Evolutionary conservation across 2,329 filamentous ascomycete species (phyloP).

Genomic region (Blastomyces silverae): DNA sequence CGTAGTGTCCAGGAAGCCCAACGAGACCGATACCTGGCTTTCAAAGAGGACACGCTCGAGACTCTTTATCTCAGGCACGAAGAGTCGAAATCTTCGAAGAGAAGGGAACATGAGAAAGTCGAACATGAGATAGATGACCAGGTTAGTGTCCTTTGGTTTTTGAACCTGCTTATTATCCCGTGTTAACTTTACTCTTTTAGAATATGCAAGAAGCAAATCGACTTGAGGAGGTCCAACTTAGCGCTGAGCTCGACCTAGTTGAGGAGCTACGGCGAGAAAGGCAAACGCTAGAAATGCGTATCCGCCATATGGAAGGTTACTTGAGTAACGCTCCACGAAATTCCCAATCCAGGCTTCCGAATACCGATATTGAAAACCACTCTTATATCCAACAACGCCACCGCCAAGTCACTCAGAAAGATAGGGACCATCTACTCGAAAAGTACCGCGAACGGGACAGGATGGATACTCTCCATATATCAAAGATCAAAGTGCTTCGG

Average conservation of each 20-base stretch:
- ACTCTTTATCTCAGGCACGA: slow-evolving; percentile 30
- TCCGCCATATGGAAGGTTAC: slow-evolving; percentile 45
- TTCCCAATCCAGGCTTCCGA: slow-evolving; percentile 17
- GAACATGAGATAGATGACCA: slow-evolving; percentile 37
- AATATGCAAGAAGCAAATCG: slow-evolving; percentile 32
- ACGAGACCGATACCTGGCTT: slow-evolving; percentile 30
- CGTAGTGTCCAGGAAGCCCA: slow-evolving; percentile 12
- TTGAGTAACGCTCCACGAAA: slow-evolving; percentile 36
- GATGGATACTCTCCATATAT: slow-evolving; percentile 40
- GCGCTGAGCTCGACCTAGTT: slow-evolving; percentile 40
- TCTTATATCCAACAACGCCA: slow-evolving; percentile 22
- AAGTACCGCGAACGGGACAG: slow-evolving; percentile 39
- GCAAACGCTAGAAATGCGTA: slow-evolving; percentile 38
- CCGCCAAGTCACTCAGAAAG: slow-evolving; percentile 37
- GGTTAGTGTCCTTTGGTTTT: slow-evolving; percentile 25
- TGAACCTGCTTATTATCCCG: neutral
- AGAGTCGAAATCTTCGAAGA: slow-evolving; percentile 27
- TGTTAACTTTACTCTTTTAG: slow-evolving; percentile 24
- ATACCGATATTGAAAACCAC: slow-evolving; percentile 15
- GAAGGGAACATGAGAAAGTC: slow-evolving; percentile 27
- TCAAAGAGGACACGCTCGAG: slow-evolving; percentile 31
- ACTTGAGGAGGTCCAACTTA: slow-evolving; percentile 41
- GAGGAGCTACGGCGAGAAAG: slow-evolving; percentile 42
- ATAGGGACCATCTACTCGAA: slow-evolving; percentile 41
- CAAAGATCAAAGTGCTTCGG: slow-evolving; percentile 43